These are phyloP conservation scores for Microthlaspi erraticum DNA, from an alignment of 345 rosid genomes.

Conservation along the genomic window DNA sequence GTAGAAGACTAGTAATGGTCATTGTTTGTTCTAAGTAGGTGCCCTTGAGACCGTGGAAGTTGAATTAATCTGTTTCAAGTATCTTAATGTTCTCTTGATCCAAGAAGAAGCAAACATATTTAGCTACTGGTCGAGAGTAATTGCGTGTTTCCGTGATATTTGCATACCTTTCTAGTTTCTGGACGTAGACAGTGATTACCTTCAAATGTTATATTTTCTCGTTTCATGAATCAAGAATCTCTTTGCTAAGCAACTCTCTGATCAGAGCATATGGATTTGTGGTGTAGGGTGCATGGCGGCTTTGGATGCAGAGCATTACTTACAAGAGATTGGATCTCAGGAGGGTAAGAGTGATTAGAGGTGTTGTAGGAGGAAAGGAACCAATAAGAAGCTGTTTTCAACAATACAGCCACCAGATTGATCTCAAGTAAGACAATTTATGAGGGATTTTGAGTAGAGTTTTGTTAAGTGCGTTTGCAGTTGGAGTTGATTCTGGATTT, in stretches of 20 bases:
- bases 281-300: conserved; percentile 99
- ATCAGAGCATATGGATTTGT: conserved; percentile 9
- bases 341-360: conserved; percentile 62
- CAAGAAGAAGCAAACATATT: neutral
- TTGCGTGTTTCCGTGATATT: too few relatives aligned
- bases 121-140: too few relatives aligned
- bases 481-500: conserved; percentile 31
- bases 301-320: conserved; percentile 93
- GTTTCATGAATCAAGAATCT: neutral
- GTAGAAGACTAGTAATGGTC: neutral
- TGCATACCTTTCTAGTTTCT: too few relatives aligned
- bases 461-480: conserved; percentile 38
- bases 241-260: conserved; percentile 15
- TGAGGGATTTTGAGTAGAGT: conserved; percentile 25
- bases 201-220: neutral
- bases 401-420: conserved; percentile 29
- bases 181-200: too few relatives aligned
- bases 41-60: neutral
- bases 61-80: neutral
- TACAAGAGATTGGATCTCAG: conserved; percentile 79
- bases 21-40: neutral
- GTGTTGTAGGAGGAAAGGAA: conserved; percentile 3
- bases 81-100: conserved; percentile 11
- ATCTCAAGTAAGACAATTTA: neutral
- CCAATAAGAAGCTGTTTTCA: conserved; percentile 1